phyloP scores from a whole-genome alignment of 2,329 filamentous ascomycete genomes.

The Fusarium liriodendri region DNA sequence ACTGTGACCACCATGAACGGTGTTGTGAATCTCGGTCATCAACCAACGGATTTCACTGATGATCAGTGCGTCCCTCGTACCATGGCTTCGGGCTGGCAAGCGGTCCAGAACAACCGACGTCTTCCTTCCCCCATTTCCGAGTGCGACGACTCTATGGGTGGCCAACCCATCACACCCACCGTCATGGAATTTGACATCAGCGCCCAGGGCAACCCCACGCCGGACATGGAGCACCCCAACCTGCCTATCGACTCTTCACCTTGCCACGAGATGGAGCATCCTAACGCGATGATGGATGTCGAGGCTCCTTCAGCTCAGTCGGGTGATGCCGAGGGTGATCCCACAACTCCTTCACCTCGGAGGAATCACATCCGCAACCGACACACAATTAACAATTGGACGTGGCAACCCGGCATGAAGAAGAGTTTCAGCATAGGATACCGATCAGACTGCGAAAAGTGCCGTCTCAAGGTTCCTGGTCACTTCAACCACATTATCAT shows the following conservation, averaged over 20 bases:
- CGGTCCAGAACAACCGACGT: slow-evolving; percentile 64
- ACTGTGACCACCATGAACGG: slow-evolving; percentile 50
- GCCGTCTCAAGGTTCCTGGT: slow-evolving; percentile 77
- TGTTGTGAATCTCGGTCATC: slow-evolving; percentile 53
- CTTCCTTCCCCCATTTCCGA: slow-evolving; percentile 72
- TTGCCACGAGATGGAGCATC: slow-evolving; percentile 54
- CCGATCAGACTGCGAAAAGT: slow-evolving; percentile 82
- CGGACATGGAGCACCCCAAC: slow-evolving; percentile 29
- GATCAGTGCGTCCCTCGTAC: slow-evolving; percentile 62
- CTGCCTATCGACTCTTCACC: slow-evolving; percentile 39
- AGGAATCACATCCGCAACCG: slow-evolving; percentile 69
- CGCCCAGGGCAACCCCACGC: slow-evolving; percentile 49
- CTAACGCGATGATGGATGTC: slow-evolving; percentile 52
- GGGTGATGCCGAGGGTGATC: slow-evolving; percentile 49
- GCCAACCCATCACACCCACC: slow-evolving; percentile 46
- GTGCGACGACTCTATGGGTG: slow-evolving; percentile 60
- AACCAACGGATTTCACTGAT: slow-evolving; percentile 53
- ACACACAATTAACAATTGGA: slow-evolving; percentile 71
- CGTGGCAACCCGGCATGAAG: slow-evolving; percentile 72
- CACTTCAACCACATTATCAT: slow-evolving; percentile 85
- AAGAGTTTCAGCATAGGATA: slow-evolving; percentile 83
- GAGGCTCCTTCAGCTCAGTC: slow-evolving; percentile 43
- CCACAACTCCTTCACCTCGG: slow-evolving; percentile 59
- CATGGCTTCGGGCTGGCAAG: slow-evolving; percentile 63
- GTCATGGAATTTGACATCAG: slow-evolving; percentile 49